Evolutionary conservation across 768 basidiomycete species (phyloP), one percentile per base, ranked within the genome.

Genomic region (Hydnomerulius pinastri): DNA sequence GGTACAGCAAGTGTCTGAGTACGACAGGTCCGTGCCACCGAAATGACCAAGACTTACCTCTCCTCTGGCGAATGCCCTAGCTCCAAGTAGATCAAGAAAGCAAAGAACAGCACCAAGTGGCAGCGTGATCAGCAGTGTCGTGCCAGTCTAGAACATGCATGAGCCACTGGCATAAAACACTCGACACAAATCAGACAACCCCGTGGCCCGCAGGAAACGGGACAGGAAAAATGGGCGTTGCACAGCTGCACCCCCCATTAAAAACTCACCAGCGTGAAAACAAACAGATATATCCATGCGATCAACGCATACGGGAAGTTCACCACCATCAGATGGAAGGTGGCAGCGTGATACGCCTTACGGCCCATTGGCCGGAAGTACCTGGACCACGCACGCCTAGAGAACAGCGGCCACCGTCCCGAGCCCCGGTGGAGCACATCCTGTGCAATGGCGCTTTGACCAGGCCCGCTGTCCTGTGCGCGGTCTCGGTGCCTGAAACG

Each of bases 211-310:
- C 30, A 33, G 35, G 41, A 27, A 15, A 13, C 15, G 29, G 6
- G 20, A 38, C 37, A 35, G 5, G 33, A 21, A 44, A 30, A 17
- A 4, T 28, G 10, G 33, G 29, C 5, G 24, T 27, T 6, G 15
- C 18, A 28, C 24, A 29, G 27, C 4, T 15, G 30, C 25, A 32
- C 20, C 25, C 9, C 23, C 12, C 39, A 18, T 6, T 8, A 17
- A 43, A n/a, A 33, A 75, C 85, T 58, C 59, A 90, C 90, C 67
- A 92, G 69, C 0, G 90, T 92, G 59, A 91, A 87, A 10, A 89
- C 82, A 58, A 92, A 90, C 13, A 88, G 72, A 62, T 82, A 91
- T 9, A 90, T 62, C 84, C 86, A 91, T n/a, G 87, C 85, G n/a
- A 73, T 62, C 51, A 92, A 68, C 13, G 87, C 87, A 58, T 80